These are phyloP conservation scores for Stephania yunnanensis DNA, from an alignment of 164 flowering plant genomes.

Conservation along the genomic window DNA sequence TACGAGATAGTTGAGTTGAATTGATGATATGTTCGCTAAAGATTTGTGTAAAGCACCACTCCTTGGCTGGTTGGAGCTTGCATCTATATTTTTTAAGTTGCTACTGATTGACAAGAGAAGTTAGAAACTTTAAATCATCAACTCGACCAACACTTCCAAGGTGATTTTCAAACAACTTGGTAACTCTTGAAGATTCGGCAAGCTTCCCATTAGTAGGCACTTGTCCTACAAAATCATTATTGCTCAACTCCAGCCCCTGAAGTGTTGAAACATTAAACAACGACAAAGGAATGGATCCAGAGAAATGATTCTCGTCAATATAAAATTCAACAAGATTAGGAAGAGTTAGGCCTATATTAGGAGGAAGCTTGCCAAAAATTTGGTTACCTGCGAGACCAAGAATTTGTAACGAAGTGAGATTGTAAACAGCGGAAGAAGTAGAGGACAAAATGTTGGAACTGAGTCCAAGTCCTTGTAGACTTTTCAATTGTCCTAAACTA, in stretches of 20 bases:
- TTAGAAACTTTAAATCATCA: constrained; percentile 4
- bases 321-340: constrained; percentile 16
- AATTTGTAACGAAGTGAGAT: constrained; percentile 20
- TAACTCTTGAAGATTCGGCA: neutral
- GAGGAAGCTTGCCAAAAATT: constrained; percentile 23
- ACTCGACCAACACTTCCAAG: constrained; percentile 7
- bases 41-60: constrained; percentile 4
- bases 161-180: neutral
- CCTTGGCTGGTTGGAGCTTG: neutral
- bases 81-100: neutral
- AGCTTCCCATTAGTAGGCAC: neutral
- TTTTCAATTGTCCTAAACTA: constrained; percentile 15
- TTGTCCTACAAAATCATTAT: neutral
- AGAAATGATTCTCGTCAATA: constrained; percentile 1
- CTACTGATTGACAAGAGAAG: constrained; percentile 8
- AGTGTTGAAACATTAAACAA: constrained; percentile 7
- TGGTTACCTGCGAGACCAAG: constrained; percentile 17
- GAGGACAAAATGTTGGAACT: constrained; percentile 21
- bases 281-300: constrained; percentile 3
- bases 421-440: constrained; percentile 29
- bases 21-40: constrained; percentile 7
- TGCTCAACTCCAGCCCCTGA: neutral
- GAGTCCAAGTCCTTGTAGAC: neutral
- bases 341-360: constrained; percentile 19
- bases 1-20: neutral